Percentiles rank a stretch among this genome's conserved stretches.
Conservation (phyloP, 805 yeast species). For the Tetrapisispora taiwanensis region DNA sequence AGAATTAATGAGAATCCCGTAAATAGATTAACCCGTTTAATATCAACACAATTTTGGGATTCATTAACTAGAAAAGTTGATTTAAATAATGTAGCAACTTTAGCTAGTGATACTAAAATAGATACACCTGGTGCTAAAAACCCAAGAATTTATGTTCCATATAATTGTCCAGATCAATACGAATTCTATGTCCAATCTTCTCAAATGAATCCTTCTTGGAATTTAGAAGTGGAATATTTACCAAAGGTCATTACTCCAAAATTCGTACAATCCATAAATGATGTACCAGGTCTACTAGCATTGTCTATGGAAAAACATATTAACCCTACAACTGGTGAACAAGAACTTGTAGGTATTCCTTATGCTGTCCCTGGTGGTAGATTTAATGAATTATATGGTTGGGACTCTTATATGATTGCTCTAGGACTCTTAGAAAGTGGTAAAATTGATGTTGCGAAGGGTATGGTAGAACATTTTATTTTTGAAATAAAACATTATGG, state of each 20-base stretch:
- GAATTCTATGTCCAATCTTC: constrained; percentile 54
- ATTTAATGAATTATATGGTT: constrained; percentile 91
- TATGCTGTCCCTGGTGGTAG: constrained; percentile 97
- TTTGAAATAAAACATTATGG: constrained; percentile 88
- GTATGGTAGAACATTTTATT: constrained; percentile 86
- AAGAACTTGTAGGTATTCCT: constrained; percentile 54
- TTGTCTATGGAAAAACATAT: constrained; percentile 52
- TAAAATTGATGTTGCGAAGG: constrained; percentile 62
- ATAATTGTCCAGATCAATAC: constrained; percentile 56
- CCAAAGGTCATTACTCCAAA: constrained; percentile 71
- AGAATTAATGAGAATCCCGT: constrained; percentile 84
- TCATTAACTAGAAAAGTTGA: constrained; percentile 64
- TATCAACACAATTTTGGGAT: constrained; percentile 72
- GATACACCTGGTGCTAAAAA: constrained; percentile 48
- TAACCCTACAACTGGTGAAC: constrained; percentile 43
- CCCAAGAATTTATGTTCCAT: constrained; percentile 74
- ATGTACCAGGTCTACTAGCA: constrained; percentile 77
- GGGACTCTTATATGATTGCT: constrained; percentile 95
- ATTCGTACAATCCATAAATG: constrained; percentile 64
- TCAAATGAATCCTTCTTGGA: constrained; percentile 41
- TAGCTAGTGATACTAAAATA: constrained; percentile 74
- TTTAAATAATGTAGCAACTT: constrained; percentile 47
- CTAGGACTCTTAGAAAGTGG: constrained; percentile 67
- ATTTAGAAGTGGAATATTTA: constrained; percentile 67
- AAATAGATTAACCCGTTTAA: constrained; percentile 59